Evolutionary conservation across 2,329 filamentous ascomycete species (phyloP), one percentile per base, ranked within the genome.

Genomic region (Claviceps spartinae): DNA sequence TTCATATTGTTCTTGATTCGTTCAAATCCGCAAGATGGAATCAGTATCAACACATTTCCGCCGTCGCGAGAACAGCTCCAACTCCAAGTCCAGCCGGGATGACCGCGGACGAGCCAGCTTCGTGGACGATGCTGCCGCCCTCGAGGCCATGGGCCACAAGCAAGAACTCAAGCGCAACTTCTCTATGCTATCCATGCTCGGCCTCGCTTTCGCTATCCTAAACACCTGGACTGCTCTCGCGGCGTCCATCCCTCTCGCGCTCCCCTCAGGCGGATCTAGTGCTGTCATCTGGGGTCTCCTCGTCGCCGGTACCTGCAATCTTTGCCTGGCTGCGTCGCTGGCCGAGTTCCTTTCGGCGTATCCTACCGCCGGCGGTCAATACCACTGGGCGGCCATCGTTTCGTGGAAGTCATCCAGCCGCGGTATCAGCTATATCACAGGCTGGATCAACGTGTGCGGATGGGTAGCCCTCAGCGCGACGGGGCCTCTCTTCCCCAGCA

Each of bases 381-480:
- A 88, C 57, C 82, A 87, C 62, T 87, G 83, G 84, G 84, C 82
- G 2, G 82, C 83, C 52, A 68, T 79, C 48, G 69, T 87, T 55
- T 74, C 77, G 36, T 82, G 80, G 72, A 72, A 74, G 54, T 68
- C 66, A 52, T 83, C 75, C 72, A 76, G 78, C 20, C 78, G 80
- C 0, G 69, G 79, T 30, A 73, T 86, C 9, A 83, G 81, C 47
- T 88, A 83, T 71, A 76, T 81, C 47, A 86, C 83, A 0, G 84
- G 84, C 30, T 88, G 83, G 83, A 85, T 82, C 63, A 84, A 82
- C 58, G 77, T 81, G 40, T 80, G 80, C n/a, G 83, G 82, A n/a
- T 87, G 83, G 81, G 81, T 86, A 37, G 78, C 79, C 9, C 66
- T 88, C 51, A 81, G 79, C 4, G 83, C 84, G 7, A 85, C 82